These are phyloP conservation scores for Plasmodium adleri DNA, from an alignment of 169 alveolate genomes.

Conservation along the genomic window DNA sequence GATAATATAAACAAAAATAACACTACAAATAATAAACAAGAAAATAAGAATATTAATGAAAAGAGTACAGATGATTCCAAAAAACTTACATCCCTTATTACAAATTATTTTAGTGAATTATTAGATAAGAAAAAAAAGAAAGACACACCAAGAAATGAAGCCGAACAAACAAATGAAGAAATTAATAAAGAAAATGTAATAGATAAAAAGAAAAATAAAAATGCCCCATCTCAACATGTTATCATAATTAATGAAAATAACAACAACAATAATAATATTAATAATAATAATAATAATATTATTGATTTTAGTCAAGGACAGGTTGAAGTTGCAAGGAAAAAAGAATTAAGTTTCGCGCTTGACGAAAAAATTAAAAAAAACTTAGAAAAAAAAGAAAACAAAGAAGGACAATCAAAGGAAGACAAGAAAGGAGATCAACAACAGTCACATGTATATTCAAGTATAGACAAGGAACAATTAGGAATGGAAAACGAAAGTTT, in stretches of 20 bases:
- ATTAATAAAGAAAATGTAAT: not conserved
- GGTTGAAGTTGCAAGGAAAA: no score
- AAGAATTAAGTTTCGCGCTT: no score
- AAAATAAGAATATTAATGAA: slow-evolving; percentile 8
- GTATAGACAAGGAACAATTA: no score
- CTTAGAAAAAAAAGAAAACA: not conserved
- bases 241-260: no score
- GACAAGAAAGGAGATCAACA: no score
- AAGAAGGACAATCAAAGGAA: not conserved
- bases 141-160: not conserved
- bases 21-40: not conserved
- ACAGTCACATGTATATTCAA: no score
- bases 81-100: no score
- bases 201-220: not conserved
- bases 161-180: not conserved
- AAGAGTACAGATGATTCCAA: no score
- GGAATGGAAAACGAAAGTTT: no score
- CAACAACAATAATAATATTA: no score
- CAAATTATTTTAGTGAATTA: slow-evolving; percentile 24
- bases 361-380: not conserved
- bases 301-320: no score
- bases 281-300: no score
- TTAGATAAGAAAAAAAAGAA: slow-evolving; percentile 38
- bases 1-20: slow-evolving; percentile 8
- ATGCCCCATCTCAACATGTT: not conserved